phyloP scores from a whole-genome alignment of 1,284 basidiomycete species.

The Baeospora myosura region DNA sequence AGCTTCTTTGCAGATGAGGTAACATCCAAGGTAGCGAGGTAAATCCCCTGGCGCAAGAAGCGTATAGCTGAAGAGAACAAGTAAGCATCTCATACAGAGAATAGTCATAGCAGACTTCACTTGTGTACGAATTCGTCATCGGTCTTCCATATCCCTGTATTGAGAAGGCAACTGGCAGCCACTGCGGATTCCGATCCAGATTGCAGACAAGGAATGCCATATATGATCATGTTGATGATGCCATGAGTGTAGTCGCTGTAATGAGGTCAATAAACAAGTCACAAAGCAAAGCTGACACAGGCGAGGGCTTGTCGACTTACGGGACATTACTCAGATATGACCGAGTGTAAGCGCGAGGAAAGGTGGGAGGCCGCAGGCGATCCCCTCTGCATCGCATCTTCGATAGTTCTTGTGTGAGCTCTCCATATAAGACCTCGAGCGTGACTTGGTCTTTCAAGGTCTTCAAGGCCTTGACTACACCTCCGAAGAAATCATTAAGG shows the following conservation, averaged over 20 bases:
- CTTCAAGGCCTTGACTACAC: background rate
- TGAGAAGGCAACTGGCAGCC: constrained; percentile 25
- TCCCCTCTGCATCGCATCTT: background rate
- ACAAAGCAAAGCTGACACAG: background rate
- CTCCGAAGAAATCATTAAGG: background rate
- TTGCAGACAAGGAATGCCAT: constrained; percentile 17
- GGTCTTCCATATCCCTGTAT: constrained; percentile 18
- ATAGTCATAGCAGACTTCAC: constrained; percentile 13
- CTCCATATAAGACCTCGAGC: background rate
- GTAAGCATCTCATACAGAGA: background rate
- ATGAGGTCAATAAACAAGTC: background rate
- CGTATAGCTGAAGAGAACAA: constrained; percentile 20
- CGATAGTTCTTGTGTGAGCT: background rate
- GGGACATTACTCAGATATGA: background rate
- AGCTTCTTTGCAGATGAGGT: constrained; percentile 14
- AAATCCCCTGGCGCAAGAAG: constrained; percentile 21
- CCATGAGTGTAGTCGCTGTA: constrained; percentile 28
- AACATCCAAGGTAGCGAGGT: constrained; percentile 22
- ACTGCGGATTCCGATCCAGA: constrained; percentile 5
- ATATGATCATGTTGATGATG: constrained; percentile 21
- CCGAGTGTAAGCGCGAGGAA: background rate
- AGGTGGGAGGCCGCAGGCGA: background rate
- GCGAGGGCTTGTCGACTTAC: background rate
- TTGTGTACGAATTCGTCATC: constrained; percentile 22
- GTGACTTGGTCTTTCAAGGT: background rate